Evolutionary conservation across 768 basidiomycete genomes (phyloP).

Genomic region (Tulasnella sp.): DNA sequence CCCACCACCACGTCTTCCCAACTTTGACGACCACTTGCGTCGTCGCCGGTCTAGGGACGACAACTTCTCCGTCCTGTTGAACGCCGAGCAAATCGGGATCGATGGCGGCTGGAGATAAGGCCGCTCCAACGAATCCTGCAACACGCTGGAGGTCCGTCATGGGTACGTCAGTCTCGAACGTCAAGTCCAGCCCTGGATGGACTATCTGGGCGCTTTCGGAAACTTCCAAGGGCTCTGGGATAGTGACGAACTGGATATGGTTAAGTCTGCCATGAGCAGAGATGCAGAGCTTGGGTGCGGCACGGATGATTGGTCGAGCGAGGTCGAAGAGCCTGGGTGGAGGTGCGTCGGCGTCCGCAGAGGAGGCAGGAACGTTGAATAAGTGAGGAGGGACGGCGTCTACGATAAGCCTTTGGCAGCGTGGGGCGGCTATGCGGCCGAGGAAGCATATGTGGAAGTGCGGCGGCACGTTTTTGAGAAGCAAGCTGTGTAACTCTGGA

Average conservation of each 20-base stretch:
- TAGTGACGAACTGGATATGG: not conserved
- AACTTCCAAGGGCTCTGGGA: not conserved
- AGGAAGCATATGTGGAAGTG: conserved; percentile 1
- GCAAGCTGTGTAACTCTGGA: not conserved
- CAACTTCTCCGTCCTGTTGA: not conserved
- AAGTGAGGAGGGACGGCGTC: conserved; percentile 11
- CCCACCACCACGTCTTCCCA: conserved; percentile 22
- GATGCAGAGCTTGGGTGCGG: not conserved
- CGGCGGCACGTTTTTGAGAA: conserved; percentile 12
- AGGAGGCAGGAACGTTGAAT: not conserved
- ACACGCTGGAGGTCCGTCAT: not conserved
- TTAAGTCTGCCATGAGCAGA: not conserved
- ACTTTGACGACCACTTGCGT: not conserved
- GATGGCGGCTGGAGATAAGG: not conserved
- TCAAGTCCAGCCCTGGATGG: not conserved
- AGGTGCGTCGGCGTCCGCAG: not conserved
- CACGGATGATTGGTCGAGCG: not conserved
- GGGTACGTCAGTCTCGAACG: conserved; percentile 11
- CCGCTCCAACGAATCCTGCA: not conserved
- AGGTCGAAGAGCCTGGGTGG: conserved; percentile 1
- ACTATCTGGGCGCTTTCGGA: not conserved
- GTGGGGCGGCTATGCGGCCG: not conserved
- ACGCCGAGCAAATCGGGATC: not conserved
- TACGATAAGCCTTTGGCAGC: conserved; percentile 21
- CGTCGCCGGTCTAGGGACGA: not conserved